Conservation (phyloP, 176 grass and related monocot genomes). For the Calamus simplicifolius region DNA sequence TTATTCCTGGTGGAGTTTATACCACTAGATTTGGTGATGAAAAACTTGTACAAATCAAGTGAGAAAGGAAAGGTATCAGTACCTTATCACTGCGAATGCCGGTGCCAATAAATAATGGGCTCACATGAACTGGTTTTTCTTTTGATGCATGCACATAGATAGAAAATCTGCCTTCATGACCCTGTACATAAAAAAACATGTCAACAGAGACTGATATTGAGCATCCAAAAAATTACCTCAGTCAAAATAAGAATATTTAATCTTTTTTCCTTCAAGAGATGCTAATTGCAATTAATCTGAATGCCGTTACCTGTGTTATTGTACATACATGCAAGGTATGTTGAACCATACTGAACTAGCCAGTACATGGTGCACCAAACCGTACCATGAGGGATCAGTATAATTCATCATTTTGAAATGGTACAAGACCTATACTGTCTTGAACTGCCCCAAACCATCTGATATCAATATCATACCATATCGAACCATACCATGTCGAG, state of each 20-base stretch:
- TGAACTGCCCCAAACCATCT: no score
- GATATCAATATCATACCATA: no score
- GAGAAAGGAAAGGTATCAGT: not conserved
- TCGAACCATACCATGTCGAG: no score
- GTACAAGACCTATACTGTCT: no score
- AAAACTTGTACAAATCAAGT: constrained; percentile 1
- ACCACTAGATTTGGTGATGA: not conserved
- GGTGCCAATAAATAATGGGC: constrained; percentile 57
- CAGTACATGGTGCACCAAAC: no score
- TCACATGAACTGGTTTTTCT: constrained; percentile 57
- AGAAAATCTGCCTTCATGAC: constrained; percentile 92
- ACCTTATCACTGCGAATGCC: constrained; percentile 96
- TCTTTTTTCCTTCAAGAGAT: not conserved
- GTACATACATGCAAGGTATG: no score
- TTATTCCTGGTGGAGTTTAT: no score
- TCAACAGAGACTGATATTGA: not conserved
- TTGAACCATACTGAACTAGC: no score
- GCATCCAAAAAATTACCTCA: not conserved
- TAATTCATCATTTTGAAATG: no score
- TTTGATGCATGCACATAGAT: constrained; percentile 93
- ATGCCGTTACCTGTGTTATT: no score
- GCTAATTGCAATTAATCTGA: no score
- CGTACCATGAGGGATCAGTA: no score
- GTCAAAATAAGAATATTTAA: not conserved
- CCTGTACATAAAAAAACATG: constrained; percentile 37